Evolutionary conservation across 2,329 filamentous ascomycete species (phyloP), one percentile per base, ranked within the genome.

Genomic region (Ceratocystis cacaofunesta): DNA sequence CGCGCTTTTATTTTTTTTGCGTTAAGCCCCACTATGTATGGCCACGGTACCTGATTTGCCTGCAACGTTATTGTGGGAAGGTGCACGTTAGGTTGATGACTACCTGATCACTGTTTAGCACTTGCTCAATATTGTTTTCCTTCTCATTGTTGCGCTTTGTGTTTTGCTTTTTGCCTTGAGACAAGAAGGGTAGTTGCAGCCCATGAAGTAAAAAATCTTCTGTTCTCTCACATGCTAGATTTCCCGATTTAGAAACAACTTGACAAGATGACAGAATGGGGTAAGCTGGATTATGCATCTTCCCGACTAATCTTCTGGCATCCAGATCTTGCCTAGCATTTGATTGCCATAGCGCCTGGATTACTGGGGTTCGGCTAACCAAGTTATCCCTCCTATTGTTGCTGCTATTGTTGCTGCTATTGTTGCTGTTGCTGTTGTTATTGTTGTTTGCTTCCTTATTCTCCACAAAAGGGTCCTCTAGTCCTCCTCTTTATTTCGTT

Each of bases 191-290:
- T 15, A 36, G 15, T n/a, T 8, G 25, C 12, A 10, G 30, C 2
- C 4, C 12, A 57, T 5, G 1, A 32, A 7, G 32, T 7, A 58
- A 36, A 32, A 58, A 58, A 58, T 5, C 6, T 5, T 3, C 8
- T 25, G 3, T 25, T 52, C 3, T 17, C 25, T n/a, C 52, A 30
- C 52, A 58, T 58, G 52, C 28, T 58, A 8, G 17, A 2, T 19
- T 58, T 30, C 52, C 52, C 2, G 22, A 58, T 58, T 7, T 58
- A 58, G 52, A 19, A 58, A 58, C 25, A 4, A 1, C 17, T 1
- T 58, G 55, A 32, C 55, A 36, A 58, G 55, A 58, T 58, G 55
- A 58, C 55, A 58, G 25, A 17, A 58, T 19, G 30, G 30, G 55
- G 32, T 7, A n/a, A n/a, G 28, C 4, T 17, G 10, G 55, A 58